These are phyloP conservation scores for Rubroboletus pulcherrimus DNA, from an alignment of 768 basidiomycete genomes.

Conservation along the genomic window DNA sequence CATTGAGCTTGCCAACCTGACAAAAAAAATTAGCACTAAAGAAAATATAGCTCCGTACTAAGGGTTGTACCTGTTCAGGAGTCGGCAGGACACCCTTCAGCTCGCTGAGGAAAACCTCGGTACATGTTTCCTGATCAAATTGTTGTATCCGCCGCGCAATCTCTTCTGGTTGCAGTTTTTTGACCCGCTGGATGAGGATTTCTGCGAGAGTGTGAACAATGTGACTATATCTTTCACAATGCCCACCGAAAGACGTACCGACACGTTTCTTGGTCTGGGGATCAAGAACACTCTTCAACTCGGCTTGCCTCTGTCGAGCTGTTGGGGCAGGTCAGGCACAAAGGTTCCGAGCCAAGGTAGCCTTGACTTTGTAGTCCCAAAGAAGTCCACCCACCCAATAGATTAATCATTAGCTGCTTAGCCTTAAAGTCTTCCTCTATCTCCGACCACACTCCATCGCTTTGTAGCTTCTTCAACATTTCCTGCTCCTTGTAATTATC, in stretches of 20 bases:
- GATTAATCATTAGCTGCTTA: constrained; percentile 86
- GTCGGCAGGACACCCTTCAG: constrained; percentile 84
- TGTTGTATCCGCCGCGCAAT: constrained; percentile 79
- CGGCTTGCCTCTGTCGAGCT: constrained; percentile 84
- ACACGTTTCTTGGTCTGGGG: constrained; percentile 90
- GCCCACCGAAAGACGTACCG: constrained; percentile 49
- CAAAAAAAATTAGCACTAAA: neutral
- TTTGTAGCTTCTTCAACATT: constrained; percentile 76
- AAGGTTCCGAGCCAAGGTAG: neutral
- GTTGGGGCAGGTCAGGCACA: constrained; percentile 12
- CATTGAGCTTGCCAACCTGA: constrained; percentile 84
- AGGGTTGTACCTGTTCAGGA: constrained; percentile 70
- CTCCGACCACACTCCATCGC: constrained; percentile 87
- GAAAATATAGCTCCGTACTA: neutral
- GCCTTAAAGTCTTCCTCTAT: constrained; percentile 99
- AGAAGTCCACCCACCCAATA: constrained; percentile 59
- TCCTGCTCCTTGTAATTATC: constrained; percentile 62
- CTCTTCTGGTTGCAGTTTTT: constrained; percentile 81
- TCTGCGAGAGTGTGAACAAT: constrained; percentile 43
- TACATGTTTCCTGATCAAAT: constrained; percentile 85
- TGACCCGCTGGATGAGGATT: constrained; percentile 86
- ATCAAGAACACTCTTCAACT: constrained; percentile 88
- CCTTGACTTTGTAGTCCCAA: neutral
- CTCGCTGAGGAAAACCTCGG: constrained; percentile 85
- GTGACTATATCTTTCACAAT: neutral